Evolutionary conservation across 768 basidiomycete genomes (phyloP).

Genomic region (Mycena leptocephala): DNA sequence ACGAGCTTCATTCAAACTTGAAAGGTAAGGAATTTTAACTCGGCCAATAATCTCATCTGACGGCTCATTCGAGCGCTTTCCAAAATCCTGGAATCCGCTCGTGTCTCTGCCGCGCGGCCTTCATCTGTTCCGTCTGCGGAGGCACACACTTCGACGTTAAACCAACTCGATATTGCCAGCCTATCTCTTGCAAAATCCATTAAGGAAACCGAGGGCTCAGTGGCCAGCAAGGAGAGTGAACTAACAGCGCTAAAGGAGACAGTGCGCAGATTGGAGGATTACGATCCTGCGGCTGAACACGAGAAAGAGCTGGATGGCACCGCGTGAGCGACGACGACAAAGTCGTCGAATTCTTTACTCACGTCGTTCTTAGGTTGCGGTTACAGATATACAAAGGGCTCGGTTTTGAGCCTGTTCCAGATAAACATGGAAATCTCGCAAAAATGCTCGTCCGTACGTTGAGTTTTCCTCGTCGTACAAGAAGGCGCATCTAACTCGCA

Average conservation of each 20-base stretch:
- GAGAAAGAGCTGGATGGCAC: slow-evolving; percentile 79
- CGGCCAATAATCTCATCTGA: neutral
- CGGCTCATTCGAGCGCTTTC: slow-evolving; percentile 67
- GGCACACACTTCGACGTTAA: slow-evolving; percentile 72
- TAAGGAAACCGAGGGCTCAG: slow-evolving; percentile 77
- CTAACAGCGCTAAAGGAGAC: slow-evolving; percentile 79
- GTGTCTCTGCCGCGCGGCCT: slow-evolving; percentile 80
- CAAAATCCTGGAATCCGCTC: slow-evolving; percentile 77
- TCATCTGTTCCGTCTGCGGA: slow-evolving; percentile 78
- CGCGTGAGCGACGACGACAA: slow-evolving; percentile 62
- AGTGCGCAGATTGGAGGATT: slow-evolving; percentile 71
- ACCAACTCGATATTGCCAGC: slow-evolving; percentile 75
- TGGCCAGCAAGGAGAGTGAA: slow-evolving; percentile 81
- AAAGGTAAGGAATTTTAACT: slow-evolving; percentile 63
- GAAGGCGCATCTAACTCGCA: neutral
- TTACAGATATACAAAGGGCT: slow-evolving; percentile 79
- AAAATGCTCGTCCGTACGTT: slow-evolving; percentile 83
- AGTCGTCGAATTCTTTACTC: neutral
- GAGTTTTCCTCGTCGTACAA: neutral
- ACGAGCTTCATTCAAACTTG: slow-evolving; percentile 76
- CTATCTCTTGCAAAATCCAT: slow-evolving; percentile 83
- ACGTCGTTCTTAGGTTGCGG: slow-evolving; percentile 65
- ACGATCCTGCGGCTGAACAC: slow-evolving; percentile 83
- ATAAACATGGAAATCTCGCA: slow-evolving; percentile 62
- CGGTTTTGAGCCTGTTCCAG: slow-evolving; percentile 79